Evolutionary conservation across 805 yeast species (phyloP), one percentile per base, ranked within the genome.

Genomic region (Nakazawaea wickerhamii): DNA sequence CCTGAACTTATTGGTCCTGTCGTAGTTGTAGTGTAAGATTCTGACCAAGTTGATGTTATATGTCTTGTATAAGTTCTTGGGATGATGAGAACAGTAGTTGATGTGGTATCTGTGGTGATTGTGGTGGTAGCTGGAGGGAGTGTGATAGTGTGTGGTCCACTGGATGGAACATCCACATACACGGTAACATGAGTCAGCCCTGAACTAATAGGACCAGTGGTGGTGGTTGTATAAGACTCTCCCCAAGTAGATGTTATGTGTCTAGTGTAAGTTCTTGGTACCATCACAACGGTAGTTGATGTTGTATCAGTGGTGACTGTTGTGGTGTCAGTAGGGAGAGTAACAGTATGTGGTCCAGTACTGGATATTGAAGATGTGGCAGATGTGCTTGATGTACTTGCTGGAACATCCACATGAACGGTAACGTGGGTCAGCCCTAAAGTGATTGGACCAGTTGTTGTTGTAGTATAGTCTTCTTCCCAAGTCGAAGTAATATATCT

Each of bases 221-320:
- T 40, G n/a, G 44, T 40, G 1, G 36, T 28, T 2, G 44, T 30
- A 19, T 34, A 40, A 4, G 28, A 3, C 9, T 34, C n/a, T 4
- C 5, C 19, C 44, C 44, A 40, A 11, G 34, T 35, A 5, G 44
- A 34, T 14, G 44, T 38, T 11, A 30, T 15, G 22, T 31, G 15
- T 20, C 36, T 30, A 8, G 45, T 42, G 19, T 37, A 32, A 10
- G 45, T 36, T 30, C 36, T 30, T n/a, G 38, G 39, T 9, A 36
- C 21, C 2, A 33, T n/a, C 1, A 20, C 18, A 6, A 25, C 14
- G 10, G 37, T 13, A 17, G 40, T 36, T 14, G 40, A 27, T 6
- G 40, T 36, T 26, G 13, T 38, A n/a, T 30, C 33, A 4, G 43
- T 32, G 10, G 38, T 14, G 2, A 30, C 15, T 18, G 34, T 19